These are phyloP conservation scores for Kentomonas sorsogonicus DNA, from an alignment of 208 protist species.

Conservation along the genomic window DNA sequence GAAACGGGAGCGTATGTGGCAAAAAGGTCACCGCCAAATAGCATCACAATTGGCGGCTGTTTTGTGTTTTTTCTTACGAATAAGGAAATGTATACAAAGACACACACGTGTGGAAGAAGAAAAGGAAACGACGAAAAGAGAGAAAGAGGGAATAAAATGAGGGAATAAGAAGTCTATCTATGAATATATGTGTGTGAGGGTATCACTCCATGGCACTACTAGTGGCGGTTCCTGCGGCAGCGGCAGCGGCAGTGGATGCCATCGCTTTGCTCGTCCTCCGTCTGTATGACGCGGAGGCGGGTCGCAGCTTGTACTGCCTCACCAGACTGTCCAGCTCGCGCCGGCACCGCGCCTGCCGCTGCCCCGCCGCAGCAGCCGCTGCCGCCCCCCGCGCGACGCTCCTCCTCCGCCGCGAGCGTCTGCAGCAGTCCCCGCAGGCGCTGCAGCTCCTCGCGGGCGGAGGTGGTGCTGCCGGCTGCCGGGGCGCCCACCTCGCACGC, in stretches of 20 bases:
- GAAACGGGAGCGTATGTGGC: not conserved
- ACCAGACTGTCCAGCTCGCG: no score
- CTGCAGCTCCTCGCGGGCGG: conserved; percentile 42
- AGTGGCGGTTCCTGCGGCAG: not conserved
- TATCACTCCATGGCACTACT: no score
- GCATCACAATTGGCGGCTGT: not conserved
- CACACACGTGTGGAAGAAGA: conserved; percentile 1
- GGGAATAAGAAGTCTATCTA: no score
- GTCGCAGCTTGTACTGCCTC: no score
- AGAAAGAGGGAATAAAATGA: conserved; percentile 1
- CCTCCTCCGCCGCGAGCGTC: no score
- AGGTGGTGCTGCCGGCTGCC: conserved; percentile 45
- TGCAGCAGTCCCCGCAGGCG: conserved; percentile 24
- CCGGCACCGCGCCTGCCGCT: not conserved
- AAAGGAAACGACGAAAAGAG: conserved; percentile 8
- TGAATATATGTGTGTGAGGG: no score
- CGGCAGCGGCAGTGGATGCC: not conserved
- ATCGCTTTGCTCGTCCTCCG: not conserved
- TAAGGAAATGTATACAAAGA: conserved; percentile 3
- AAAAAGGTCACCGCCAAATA: not conserved
- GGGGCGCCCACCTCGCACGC: conserved; percentile 47
- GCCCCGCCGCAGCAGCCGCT: not conserved
- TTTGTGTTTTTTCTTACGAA: not conserved
- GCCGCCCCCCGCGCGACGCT: not conserved
- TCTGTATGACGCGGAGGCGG: not conserved